Percentiles rank a stretch among this genome's conserved stretches.
Evolutionary conservation across 768 basidiomycete genomes (phyloP).

Genomic region (Atractiella rhizophila): DNA sequence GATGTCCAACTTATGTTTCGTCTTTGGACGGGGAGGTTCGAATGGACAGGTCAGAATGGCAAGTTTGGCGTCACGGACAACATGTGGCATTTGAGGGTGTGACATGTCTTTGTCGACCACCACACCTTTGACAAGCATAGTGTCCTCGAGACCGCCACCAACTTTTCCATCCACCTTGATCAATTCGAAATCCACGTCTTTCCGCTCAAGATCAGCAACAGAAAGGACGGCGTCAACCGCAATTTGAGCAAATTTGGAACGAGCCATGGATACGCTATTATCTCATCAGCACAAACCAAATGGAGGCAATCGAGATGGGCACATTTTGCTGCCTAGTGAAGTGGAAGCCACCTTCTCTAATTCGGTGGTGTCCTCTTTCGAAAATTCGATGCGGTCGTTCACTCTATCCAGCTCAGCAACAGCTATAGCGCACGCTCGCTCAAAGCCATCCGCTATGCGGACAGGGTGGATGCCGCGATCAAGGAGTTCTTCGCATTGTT

Average conservation of each 20-base stretch:
- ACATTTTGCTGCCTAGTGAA: conserved; percentile 95
- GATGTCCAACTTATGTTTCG: conserved; percentile 96
- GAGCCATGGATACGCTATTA: conserved; percentile 79
- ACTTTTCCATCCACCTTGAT: conserved; percentile 99
- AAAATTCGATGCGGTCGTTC: conserved; percentile 69
- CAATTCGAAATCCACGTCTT: conserved; percentile 86
- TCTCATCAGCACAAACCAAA: neutral
- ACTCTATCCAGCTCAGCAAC: conserved; percentile 72
- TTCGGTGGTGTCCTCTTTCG: conserved; percentile 48
- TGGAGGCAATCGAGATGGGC: conserved; percentile 13
- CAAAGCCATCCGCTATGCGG: conserved; percentile 95
- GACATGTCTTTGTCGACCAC: conserved; percentile 99
- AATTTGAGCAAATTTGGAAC: conserved; percentile 81
- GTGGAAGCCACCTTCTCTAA: conserved; percentile 88
- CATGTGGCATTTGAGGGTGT: conserved; percentile 87
- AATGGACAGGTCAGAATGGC: conserved; percentile 98
- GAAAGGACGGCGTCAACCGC: conserved; percentile 88
- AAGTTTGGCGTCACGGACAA: conserved; percentile 62
- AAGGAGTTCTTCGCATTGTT: conserved; percentile 82
- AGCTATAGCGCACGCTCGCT: conserved; percentile 73
- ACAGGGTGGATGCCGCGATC: conserved; percentile 98
- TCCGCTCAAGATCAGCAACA: conserved; percentile 81
- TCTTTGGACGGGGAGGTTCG: conserved; percentile 95
- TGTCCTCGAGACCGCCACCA: conserved; percentile 87
- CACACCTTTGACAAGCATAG: conserved; percentile 79